Evolutionary conservation across 768 basidiomycete genomes (phyloP).

Genomic region (Mycena venus): DNA sequence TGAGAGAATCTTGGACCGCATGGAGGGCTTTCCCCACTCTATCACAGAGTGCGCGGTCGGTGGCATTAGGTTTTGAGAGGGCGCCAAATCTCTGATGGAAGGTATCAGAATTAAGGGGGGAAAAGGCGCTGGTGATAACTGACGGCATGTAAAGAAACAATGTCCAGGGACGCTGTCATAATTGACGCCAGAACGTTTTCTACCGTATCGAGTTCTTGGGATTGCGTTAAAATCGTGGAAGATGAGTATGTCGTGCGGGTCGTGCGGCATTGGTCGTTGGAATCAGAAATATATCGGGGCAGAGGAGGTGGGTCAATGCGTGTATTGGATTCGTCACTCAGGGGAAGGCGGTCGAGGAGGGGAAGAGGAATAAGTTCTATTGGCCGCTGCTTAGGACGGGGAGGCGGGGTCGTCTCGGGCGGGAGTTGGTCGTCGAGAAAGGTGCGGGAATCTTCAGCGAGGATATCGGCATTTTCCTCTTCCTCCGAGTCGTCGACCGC

Average conservation of each 20-base stretch:
- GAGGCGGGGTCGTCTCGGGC: constrained; percentile 15
- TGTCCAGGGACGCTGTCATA: constrained; percentile 13
- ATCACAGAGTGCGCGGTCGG: constrained; percentile 24
- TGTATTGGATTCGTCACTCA: constrained; percentile 16
- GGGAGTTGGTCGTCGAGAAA: constrained; percentile 7
- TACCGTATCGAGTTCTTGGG: constrained; percentile 21
- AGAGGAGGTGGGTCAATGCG: neutral
- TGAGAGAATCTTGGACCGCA: constrained; percentile 22
- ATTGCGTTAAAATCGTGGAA: constrained; percentile 15
- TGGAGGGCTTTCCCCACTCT: constrained; percentile 16
- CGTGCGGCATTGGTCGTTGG: constrained; percentile 3
- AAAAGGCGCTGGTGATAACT: neutral
- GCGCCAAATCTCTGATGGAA: constrained; percentile 25
- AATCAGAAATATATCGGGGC: neutral
- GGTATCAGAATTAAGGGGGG: neutral
- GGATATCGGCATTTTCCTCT: neutral
- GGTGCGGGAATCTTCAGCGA: neutral
- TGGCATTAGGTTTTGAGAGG: constrained; percentile 12
- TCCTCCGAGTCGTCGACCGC: constrained; percentile 25
- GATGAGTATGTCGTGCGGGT: constrained; percentile 1
- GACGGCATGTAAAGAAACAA: constrained; percentile 29
- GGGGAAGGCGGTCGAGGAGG: constrained; percentile 12
- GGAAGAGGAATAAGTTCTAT: constrained; percentile 17
- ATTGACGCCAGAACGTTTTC: constrained; percentile 14
- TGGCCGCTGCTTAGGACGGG: constrained; percentile 19